Percentiles rank a stretch among this genome's conserved stretches.
These are phyloP conservation scores for Aureobasidium mangrovei DNA, from an alignment of 2,329 filamentous ascomycete species.

Conservation along the genomic window DNA sequence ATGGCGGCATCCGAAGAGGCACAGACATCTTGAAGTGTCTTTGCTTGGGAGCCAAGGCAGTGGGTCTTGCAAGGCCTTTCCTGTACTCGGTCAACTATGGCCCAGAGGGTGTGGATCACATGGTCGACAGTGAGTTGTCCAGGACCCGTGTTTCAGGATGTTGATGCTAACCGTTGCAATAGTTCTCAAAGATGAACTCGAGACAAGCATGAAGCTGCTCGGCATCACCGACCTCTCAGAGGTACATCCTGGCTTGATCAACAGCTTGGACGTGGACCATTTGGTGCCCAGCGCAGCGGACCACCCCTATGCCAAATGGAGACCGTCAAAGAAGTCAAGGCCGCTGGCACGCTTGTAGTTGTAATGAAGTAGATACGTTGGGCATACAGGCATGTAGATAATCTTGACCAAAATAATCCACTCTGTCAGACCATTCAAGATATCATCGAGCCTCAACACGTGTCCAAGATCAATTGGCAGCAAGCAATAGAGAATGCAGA, in stretches of 20 bases:
- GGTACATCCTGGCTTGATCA: slow-evolving; percentile 53
- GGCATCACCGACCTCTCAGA: slow-evolving; percentile 54
- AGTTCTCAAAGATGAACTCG: slow-evolving; percentile 47
- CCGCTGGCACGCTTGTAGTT: slow-evolving; percentile 6
- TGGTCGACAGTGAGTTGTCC: slow-evolving; percentile 9
- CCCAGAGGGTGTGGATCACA: slow-evolving; percentile 40
- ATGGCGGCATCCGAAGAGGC: slow-evolving; percentile 57
- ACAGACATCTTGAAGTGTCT: slow-evolving; percentile 60
- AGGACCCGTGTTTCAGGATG: neutral
- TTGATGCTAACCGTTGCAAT: neutral
- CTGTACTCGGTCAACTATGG: slow-evolving; percentile 55
- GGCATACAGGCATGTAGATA: slow-evolving; percentile 5
- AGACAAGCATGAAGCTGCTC: slow-evolving; percentile 56
- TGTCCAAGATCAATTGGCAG: neutral
- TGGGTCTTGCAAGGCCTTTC: slow-evolving; percentile 53
- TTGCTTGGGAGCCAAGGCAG: slow-evolving; percentile 55
- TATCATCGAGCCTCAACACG: neutral
- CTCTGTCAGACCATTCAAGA: neutral
- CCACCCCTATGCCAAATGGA: slow-evolving; percentile 15
- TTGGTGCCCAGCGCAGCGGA: slow-evolving; percentile 31
- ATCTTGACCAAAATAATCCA: slow-evolving; percentile 2
- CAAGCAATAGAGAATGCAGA: neutral
- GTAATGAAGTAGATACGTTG: neutral
- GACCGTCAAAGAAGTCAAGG: neutral
- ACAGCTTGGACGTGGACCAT: slow-evolving; percentile 44